phyloP scores from a whole-genome alignment of 352 stramenopile species.

The Globisporangium parvum region DNA sequence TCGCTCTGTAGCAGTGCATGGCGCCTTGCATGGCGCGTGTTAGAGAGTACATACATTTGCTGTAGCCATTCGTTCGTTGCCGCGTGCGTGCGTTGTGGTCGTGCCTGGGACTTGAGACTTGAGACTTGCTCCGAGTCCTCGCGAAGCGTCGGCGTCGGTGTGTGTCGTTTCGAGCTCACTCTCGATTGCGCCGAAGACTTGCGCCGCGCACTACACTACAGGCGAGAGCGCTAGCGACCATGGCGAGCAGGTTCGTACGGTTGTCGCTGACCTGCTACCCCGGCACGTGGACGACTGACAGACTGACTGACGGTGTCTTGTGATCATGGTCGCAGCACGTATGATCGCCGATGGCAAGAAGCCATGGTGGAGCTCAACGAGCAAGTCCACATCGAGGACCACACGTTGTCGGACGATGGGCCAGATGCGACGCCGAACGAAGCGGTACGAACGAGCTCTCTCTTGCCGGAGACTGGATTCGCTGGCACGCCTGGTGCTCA shows the following conservation, averaged over 20 bases:
- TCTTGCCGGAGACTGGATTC: neutral
- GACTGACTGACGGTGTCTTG: neutral
- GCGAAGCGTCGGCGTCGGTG: too few relatives aligned
- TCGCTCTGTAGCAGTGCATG: neutral
- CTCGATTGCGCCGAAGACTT: too few relatives aligned
- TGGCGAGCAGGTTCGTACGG: conserved; percentile 33
- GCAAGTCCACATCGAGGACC: conserved; percentile 87
- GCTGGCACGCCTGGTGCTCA: neutral
- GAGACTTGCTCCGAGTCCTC: too few relatives aligned
- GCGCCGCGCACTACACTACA: too few relatives aligned
- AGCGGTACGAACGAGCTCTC: conserved; percentile 17
- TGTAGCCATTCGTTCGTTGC: too few relatives aligned
- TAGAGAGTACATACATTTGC: neutral
- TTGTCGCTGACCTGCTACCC: too few relatives aligned
- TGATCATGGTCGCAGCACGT: conserved; percentile 48
- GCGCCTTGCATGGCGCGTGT: neutral
- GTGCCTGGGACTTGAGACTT: too few relatives aligned
- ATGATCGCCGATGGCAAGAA: conserved; percentile 87
- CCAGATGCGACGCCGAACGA: conserved; percentile 27
- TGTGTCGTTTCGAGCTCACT: too few relatives aligned
- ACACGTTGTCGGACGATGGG: conserved; percentile 48
- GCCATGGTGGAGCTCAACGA: conserved; percentile 92
- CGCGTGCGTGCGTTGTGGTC: too few relatives aligned
- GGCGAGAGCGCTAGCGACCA: too few relatives aligned
- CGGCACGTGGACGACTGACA: too few relatives aligned